Evolutionary conservation across 2,329 filamentous ascomycete genomes (phyloP).

Genomic region (Fusarium sp.): DNA sequence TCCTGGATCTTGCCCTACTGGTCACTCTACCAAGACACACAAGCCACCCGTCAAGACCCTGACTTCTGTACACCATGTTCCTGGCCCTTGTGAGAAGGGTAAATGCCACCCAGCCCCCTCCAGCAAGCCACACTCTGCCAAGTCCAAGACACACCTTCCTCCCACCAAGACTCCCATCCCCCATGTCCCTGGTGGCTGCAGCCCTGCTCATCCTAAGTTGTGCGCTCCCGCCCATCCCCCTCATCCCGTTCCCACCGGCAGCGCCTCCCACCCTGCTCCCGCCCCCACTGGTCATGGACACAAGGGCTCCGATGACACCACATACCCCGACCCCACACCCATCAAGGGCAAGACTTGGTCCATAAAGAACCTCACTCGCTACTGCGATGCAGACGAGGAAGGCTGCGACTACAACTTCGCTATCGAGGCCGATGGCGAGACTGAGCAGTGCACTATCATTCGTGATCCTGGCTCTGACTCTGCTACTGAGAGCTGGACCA

Average conservation of each 20-base stretch:
- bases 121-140: neutral
- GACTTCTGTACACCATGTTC: neutral
- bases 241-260: neutral
- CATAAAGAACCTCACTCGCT: constrained; percentile 30
- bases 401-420: constrained; percentile 39
- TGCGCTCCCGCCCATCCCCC: constrained; percentile 21
- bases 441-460: constrained; percentile 30
- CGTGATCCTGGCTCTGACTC: constrained; percentile 27
- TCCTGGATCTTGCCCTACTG: neutral
- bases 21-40: neutral
- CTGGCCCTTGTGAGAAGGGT: neutral
- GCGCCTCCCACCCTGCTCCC: neutral
- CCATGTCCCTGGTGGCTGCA: constrained; percentile 16
- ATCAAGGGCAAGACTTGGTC: constrained; percentile 26
- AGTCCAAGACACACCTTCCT: constrained; percentile 3
- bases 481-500: constrained; percentile 31
- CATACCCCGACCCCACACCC: constrained; percentile 15
- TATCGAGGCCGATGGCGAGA: constrained; percentile 30
- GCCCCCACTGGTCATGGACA: neutral
- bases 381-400: constrained; percentile 24
- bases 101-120: neutral
- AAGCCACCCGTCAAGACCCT: neutral
- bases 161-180: constrained; percentile 2
- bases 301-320: neutral
- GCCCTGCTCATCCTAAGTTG: constrained; percentile 15